phyloP scores from a whole-genome alignment of 495 filamentous ascomycete genomes.

The Cercophora newfieldiana region DNA sequence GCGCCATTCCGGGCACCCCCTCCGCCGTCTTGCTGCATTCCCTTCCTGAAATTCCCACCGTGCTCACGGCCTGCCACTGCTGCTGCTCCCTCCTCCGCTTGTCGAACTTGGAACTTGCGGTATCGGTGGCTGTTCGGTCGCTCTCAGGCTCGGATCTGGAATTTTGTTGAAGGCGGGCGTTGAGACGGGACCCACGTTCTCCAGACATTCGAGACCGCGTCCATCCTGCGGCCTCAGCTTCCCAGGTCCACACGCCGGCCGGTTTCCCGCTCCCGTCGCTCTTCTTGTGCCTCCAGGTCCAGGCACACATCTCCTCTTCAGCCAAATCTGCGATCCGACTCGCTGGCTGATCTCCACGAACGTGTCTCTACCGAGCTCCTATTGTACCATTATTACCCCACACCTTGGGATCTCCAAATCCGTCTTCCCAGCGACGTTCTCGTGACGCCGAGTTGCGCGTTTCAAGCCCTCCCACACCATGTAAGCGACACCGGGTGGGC shows the following conservation, averaged over 20 bases:
- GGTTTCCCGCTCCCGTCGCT: slow-evolving; percentile 2
- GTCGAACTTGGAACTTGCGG: slow-evolving; percentile 9
- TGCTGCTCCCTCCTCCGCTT: slow-evolving; percentile 7
- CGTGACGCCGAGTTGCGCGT: slow-evolving; percentile 17
- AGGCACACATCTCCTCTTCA: slow-evolving; percentile 11
- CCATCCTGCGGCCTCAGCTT: slow-evolving; percentile 5
- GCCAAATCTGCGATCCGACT: slow-evolving; percentile 20
- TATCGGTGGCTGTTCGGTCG: slow-evolving; percentile 12
- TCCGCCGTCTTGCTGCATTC: background rate
- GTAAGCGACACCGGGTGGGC: slow-evolving; percentile 27
- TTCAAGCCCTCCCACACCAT: slow-evolving; percentile 29
- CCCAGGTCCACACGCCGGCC: background rate
- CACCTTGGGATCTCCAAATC: slow-evolving; percentile 27
- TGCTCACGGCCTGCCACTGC: slow-evolving; percentile 9
- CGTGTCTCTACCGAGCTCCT: slow-evolving; percentile 8
- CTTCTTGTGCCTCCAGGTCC: background rate
- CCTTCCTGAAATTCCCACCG: slow-evolving; percentile 10
- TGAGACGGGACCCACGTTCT: slow-evolving; percentile 21
- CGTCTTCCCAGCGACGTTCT: slow-evolving; percentile 13
- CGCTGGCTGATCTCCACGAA: slow-evolving; percentile 20
- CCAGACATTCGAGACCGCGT: slow-evolving; percentile 18
- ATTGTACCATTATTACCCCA: slow-evolving; percentile 20
- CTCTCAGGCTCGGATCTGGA: slow-evolving; percentile 16
- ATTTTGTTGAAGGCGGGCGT: slow-evolving; percentile 1
- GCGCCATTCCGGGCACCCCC: background rate